Base-by-base conservation (phyloP, 306 rosid species). In the Casuarina glauca region DNA sequence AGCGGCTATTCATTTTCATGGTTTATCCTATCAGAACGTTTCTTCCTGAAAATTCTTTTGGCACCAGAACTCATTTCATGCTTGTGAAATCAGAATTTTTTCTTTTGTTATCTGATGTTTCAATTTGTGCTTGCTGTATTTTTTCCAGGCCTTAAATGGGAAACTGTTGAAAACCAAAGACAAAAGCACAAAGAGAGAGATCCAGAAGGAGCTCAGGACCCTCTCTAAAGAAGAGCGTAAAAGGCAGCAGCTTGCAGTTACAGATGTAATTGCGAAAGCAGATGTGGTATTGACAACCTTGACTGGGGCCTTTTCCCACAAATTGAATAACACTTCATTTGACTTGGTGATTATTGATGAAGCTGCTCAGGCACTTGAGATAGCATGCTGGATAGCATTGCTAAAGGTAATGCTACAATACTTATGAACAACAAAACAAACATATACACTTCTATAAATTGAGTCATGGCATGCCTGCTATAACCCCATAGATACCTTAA, bases 361-460 rank as follows among this genome's bases (percentile, higher is more conserved):
- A 89, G 97, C 99, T 82, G 99, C 99, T 78, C 97, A 91, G 89
- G 99, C 99, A 63, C 99, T 95, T 81, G 99, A 95, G 88, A 86
- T 95, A 61, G 94, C 97, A 70, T 95, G 99, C 83, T 93, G 97
- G 99, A 88, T 95, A 75, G 93, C 97, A 62, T 72, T 93, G 45
- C 86, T 95, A 75, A 95, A 95, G 97, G 99, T 95, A 86, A 83
- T 86, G 76, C 35, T 76, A 7, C 66, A 38, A 26, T 49, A n/a
- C 13, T 46, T 54, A 42, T 38, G 44, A 64, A 58, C 38, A 12
- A 55, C 17, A 66, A 39, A 49, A 72, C 35, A 57, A 64, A 42
- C 41, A 6, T 35, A 11, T 45, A 68, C 67, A 6, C 69, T 69
- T 84, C 32, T 69, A 68, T 16, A 72, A 68, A 69, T n/a, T 67